These are phyloP conservation scores for Macrotyloma uniflorum DNA, from an alignment of 306 rosid species.

Conservation along the genomic window DNA sequence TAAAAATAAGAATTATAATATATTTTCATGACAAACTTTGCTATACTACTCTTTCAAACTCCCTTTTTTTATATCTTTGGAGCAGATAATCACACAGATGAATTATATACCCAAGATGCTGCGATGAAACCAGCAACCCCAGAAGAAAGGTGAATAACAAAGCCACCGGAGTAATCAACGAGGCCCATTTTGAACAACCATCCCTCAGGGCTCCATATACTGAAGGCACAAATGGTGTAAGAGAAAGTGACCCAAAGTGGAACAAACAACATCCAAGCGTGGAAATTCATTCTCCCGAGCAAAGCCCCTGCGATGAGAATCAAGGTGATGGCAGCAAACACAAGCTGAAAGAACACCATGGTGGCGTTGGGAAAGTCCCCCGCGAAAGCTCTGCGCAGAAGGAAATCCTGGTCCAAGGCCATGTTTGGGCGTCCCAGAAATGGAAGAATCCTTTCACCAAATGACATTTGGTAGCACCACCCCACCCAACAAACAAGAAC, in stretches of 20 bases:
- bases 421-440: conserved; percentile 43
- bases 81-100: too few relatives aligned
- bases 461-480: conserved; percentile 52
- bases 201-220: conserved; percentile 45
- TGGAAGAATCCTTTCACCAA: conserved; percentile 12
- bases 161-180: conserved; percentile 55
- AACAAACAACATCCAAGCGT: conserved; percentile 58
- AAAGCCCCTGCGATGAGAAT: conserved; percentile 55
- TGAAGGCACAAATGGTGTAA: conserved; percentile 48
- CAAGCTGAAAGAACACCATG: conserved; percentile 53
- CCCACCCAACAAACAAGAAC: conserved; percentile 56
- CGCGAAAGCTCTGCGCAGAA: not conserved
- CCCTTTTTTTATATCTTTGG: too few relatives aligned
- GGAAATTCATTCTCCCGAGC: conserved; percentile 55
- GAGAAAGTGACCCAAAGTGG: conserved; percentile 57
- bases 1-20: too few relatives aligned
- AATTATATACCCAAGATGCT: conserved; percentile 40
- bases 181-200: conserved; percentile 45
- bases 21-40: too few relatives aligned
- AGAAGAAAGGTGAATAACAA: conserved; percentile 49
- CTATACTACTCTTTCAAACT: too few relatives aligned
- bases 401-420: conserved; percentile 27
- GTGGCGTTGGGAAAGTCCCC: conserved; percentile 46
- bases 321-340: conserved; percentile 54
- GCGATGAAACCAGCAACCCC: conserved; percentile 55